A percentile compares a stretch with the other conserved stretches of the same genome.
Conservation (phyloP, 164 flowering plant species). For the Protea cynaroides region DNA sequence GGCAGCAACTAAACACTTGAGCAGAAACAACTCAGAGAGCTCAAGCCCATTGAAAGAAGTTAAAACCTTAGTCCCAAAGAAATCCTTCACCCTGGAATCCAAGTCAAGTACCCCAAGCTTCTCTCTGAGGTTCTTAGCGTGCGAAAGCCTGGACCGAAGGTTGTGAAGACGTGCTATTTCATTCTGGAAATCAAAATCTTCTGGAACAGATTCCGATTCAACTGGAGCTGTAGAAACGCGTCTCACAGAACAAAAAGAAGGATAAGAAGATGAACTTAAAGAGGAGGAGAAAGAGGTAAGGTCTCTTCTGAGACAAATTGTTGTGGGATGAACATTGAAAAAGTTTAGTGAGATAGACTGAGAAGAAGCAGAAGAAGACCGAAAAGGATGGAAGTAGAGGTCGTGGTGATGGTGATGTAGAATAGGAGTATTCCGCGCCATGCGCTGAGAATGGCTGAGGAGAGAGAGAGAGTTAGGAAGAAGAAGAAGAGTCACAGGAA, state of each 20-base stretch:
- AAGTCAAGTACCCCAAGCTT: constrained; percentile 32
- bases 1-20: constrained; percentile 80
- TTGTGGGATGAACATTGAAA: background rate
- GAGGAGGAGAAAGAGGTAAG: constrained; percentile 15
- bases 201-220: constrained; percentile 51
- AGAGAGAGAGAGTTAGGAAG: constrained; percentile 6
- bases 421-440: constrained; percentile 21
- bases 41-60: constrained; percentile 20
- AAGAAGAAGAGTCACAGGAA: background rate
- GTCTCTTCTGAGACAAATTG: constrained; percentile 5
- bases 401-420: constrained; percentile 11
- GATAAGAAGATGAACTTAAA: background rate
- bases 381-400: constrained; percentile 3
- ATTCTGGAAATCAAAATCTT: constrained; percentile 35
- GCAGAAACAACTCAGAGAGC: constrained; percentile 38
- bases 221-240: constrained; percentile 65
- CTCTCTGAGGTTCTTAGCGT: constrained; percentile 14
- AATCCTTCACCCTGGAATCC: constrained; percentile 46
- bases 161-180: constrained; percentile 47
- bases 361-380: constrained; percentile 1
- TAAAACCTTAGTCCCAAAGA: constrained; percentile 39
- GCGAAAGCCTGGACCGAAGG: constrained; percentile 35
- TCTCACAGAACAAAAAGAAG: constrained; percentile 10
- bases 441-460: constrained; percentile 2
- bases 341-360: constrained; percentile 11